Conservation (phyloP, 1,139 yeast species). For the Saccharomycopsis crataegensis region DNA sequence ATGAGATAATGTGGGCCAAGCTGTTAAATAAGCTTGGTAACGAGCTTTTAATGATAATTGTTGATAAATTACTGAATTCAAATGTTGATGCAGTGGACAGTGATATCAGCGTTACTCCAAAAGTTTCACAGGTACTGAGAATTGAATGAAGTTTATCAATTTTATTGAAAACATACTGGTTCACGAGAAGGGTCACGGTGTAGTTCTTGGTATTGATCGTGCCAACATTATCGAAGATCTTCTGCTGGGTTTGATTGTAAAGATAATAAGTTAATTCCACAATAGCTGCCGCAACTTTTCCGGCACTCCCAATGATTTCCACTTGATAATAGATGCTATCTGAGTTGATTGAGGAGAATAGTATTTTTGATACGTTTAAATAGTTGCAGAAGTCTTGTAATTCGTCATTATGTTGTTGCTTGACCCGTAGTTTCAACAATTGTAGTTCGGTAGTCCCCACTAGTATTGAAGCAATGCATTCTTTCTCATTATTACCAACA, state of each 20-base stretch:
- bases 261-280: constrained; percentile 6
- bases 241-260: background rate
- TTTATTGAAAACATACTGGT: constrained; percentile 1
- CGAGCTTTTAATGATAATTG: constrained; percentile 2
- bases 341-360: background rate
- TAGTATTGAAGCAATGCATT: background rate
- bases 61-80: constrained; percentile 14
- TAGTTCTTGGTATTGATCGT: background rate
- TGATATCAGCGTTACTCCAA: background rate
- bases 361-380: background rate
- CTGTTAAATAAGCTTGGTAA: background rate
- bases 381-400: background rate
- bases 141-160: background rate
- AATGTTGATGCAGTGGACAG: background rate
- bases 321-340: background rate
- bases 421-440: background rate
- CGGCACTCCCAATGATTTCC: background rate
- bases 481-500: background rate
- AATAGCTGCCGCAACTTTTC: background rate
- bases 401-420: background rate
- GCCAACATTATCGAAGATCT: background rate
- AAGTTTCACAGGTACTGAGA: background rate
- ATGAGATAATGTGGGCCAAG: background rate
- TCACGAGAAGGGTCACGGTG: constrained; percentile 7
- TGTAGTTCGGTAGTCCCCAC: constrained; percentile 6